Evolutionary conservation across 257 asterid genomes (phyloP).

Genomic region (Cordia subcordata): DNA sequence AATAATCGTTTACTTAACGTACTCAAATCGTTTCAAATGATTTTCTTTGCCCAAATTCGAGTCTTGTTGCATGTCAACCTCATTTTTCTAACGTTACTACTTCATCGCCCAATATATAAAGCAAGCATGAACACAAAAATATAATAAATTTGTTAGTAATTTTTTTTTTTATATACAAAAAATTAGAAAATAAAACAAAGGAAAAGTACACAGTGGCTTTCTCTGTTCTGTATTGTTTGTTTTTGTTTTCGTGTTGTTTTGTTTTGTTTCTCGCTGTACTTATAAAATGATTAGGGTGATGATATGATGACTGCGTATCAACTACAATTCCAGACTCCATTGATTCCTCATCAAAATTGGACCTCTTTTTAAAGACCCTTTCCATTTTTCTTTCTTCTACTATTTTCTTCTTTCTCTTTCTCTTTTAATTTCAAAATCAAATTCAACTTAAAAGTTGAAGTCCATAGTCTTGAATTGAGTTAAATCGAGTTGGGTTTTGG

Average conservation of each 20-base stretch:
- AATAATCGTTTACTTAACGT: too few species aligned
- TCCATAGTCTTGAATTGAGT: constrained; percentile 1
- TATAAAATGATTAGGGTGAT: background rate
- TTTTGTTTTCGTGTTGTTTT: background rate
- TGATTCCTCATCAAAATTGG: constrained; percentile 15
- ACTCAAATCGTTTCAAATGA: too few species aligned
- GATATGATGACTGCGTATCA: constrained; percentile 26
- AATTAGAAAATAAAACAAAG: background rate
- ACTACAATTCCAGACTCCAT: constrained; percentile 42
- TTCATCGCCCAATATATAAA: too few species aligned
- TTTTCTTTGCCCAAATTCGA: too few species aligned
- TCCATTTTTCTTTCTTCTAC: constrained; percentile 9
- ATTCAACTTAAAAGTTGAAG: background rate
- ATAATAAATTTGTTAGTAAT: too few species aligned
- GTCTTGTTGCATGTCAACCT: too few species aligned
- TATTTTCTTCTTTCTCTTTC: constrained; percentile 3
- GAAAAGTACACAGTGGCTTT: background rate
- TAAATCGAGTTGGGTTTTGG: constrained; percentile 14
- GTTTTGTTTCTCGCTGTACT: background rate
- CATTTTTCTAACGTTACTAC: too few species aligned
- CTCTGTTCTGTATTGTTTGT: constrained; percentile 1
- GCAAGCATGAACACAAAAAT: too few species aligned
- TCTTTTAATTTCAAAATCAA: background rate
- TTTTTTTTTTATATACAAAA: too few species aligned
- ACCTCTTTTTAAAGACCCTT: constrained; percentile 30